Conservation (phyloP, 164 flowering plant species). For the Litsea cubeba region DNA sequence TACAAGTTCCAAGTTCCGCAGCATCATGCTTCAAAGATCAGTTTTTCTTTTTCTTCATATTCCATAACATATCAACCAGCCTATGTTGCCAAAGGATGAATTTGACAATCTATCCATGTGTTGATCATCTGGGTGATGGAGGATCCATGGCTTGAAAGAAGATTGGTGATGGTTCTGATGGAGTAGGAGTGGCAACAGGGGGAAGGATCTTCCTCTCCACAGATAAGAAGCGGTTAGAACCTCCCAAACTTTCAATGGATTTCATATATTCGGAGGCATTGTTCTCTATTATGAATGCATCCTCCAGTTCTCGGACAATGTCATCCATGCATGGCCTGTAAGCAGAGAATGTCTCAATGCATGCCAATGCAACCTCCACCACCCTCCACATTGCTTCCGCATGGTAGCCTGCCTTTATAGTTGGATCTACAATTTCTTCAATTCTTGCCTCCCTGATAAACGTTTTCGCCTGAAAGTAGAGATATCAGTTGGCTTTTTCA, state of each 20-base stretch:
- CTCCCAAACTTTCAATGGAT: constrained; percentile 70
- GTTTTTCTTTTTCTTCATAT: neutral
- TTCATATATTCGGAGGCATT: constrained; percentile 83
- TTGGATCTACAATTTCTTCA: constrained; percentile 71
- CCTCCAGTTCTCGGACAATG: constrained; percentile 78
- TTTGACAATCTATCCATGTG: neutral
- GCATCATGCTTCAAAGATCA: neutral
- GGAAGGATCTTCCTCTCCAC: constrained; percentile 39
- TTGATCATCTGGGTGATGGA: constrained; percentile 46
- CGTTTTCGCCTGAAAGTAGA: constrained; percentile 51
- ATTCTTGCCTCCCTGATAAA: constrained; percentile 52
- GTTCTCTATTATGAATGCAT: constrained; percentile 77
- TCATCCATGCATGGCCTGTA: constrained; percentile 66
- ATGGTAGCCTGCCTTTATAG: constrained; percentile 61
- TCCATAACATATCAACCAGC: neutral
- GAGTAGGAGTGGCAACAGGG: constrained; percentile 27
- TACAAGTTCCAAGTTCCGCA: neutral
- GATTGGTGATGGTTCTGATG: constrained; percentile 44
- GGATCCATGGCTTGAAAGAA: constrained; percentile 35
- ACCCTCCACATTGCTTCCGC: constrained; percentile 85
- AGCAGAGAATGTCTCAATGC: constrained; percentile 61
- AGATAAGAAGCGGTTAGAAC: constrained; percentile 48
- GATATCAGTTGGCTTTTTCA: neutral
- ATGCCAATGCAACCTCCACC: constrained; percentile 62
- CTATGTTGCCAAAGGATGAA: neutral